Percentiles rank a stretch among this genome's conserved stretches.
These are phyloP conservation scores for Claviceps sp. DNA, from an alignment of 2,329 filamentous ascomycete species.

Conservation along the genomic window DNA sequence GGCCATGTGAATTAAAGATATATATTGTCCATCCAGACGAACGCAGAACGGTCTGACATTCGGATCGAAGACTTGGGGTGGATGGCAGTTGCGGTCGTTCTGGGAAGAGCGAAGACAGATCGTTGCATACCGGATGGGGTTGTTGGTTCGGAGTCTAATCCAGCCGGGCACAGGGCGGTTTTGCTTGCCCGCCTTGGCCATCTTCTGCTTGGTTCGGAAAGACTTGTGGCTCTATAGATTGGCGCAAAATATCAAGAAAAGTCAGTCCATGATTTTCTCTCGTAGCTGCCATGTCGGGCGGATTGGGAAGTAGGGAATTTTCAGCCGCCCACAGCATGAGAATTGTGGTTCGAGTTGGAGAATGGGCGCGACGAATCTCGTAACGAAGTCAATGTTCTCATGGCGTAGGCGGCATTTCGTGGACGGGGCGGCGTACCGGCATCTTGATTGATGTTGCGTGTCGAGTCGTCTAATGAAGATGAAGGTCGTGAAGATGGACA, in stretches of 20 bases:
- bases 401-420: constrained; percentile 1
- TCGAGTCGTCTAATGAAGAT: constrained; percentile 24
- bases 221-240: constrained; percentile 83
- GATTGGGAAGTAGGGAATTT: not conserved
- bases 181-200: constrained; percentile 99
- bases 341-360: not conserved
- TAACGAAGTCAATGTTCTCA: not conserved
- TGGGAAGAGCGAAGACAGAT: not conserved
- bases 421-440: constrained; percentile 22
- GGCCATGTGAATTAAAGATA: not conserved
- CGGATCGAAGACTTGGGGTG: not conserved
- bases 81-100: not conserved
- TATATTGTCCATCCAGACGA: not conserved
- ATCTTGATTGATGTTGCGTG: constrained; percentile 26
- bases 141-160: constrained; percentile 96
- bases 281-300: not conserved
- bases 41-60: not conserved
- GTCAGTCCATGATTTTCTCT: constrained; percentile 3
- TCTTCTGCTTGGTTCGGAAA: constrained; percentile 99
- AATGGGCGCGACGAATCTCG: not conserved
- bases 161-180: constrained; percentile 99
- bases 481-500: constrained; percentile 18
- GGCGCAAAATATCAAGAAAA: not conserved
- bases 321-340: not conserved
- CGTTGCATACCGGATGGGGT: constrained; percentile 89